Evolutionary conservation across 2,329 filamentous ascomycete species (phyloP).

Genomic region (Dactylellina haptotyla): DNA sequence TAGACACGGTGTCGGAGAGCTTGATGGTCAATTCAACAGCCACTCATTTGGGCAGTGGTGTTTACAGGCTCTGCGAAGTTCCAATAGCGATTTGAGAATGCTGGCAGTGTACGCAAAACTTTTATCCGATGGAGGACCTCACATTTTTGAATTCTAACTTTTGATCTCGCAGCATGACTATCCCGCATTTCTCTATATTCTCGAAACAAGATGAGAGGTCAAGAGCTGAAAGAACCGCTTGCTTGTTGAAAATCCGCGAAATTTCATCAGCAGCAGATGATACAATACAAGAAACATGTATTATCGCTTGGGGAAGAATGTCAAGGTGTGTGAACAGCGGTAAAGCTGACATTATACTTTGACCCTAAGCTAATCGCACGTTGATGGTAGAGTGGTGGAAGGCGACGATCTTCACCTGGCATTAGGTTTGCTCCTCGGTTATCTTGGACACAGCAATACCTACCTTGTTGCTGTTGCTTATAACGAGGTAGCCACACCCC

Average conservation of each 20-base stretch:
- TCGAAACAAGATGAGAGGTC: slow-evolving; percentile 25
- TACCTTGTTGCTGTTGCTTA: slow-evolving; percentile 84
- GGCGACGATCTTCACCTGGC: slow-evolving; percentile 89
- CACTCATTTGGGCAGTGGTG: slow-evolving; percentile 82
- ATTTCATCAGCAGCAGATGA: slow-evolving; percentile 42
- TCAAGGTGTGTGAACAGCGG: slow-evolving; percentile 68
- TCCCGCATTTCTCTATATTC: slow-evolving; percentile 44
- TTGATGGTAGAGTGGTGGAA: slow-evolving; percentile 69
- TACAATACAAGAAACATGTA: slow-evolving; percentile 78
- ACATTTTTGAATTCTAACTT: slow-evolving; percentile 21
- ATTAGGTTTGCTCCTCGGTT: slow-evolving; percentile 83
- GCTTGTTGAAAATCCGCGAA: slow-evolving; percentile 37
- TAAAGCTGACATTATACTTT: background rate
- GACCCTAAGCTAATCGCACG: background rate
- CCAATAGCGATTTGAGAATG: slow-evolving; percentile 83
- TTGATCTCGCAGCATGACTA: slow-evolving; percentile 30
- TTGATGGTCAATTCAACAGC: slow-evolving; percentile 73
- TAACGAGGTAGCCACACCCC: slow-evolving; percentile 71
- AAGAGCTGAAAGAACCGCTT: slow-evolving; percentile 35
- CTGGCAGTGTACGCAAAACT: slow-evolving; percentile 72
- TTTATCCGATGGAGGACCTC: background rate
- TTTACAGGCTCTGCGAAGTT: slow-evolving; percentile 81
- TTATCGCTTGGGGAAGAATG: slow-evolving; percentile 86
- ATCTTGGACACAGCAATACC: slow-evolving; percentile 82
- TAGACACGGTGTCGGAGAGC: slow-evolving; percentile 71